A percentile compares a stretch with the other conserved stretches of the same genome.
Evolutionary conservation across 1,284 basidiomycete genomes (phyloP).

Genomic region (Ustilago nuda): DNA sequence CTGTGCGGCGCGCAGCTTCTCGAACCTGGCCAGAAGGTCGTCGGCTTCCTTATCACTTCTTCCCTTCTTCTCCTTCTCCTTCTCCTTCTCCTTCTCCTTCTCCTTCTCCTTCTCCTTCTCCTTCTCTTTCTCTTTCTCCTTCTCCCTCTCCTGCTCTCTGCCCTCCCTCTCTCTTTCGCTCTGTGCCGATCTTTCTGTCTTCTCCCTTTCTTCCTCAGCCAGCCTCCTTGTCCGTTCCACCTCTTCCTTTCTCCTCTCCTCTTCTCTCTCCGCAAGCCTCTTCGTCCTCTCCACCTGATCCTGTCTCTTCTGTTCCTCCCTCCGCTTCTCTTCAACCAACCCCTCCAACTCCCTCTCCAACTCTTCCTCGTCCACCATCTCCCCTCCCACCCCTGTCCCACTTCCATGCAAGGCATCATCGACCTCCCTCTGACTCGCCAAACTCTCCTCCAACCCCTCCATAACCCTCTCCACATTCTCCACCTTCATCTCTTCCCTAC

Average conservation of each 20-base stretch:
- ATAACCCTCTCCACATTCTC: constrained; percentile 85
- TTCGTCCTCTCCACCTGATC: constrained; percentile 23
- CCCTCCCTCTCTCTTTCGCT: background rate
- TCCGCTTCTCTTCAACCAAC: constrained; percentile 12
- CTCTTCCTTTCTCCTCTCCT: constrained; percentile 1
- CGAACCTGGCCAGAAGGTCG: constrained; percentile 16
- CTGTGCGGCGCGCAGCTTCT: constrained; percentile 11
- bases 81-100: background rate
- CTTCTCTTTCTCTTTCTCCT: background rate
- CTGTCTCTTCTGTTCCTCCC: constrained; percentile 8
- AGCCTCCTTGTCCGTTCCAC: background rate
- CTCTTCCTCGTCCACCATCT: constrained; percentile 60
- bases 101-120: too few species aligned
- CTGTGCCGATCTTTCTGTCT: background rate
- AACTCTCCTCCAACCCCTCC: constrained; percentile 84
- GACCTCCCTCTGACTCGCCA: constrained; percentile 83
- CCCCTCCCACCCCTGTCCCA: constrained; percentile 47
- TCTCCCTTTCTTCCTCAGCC: background rate
- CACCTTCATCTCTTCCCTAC: constrained; percentile 81
- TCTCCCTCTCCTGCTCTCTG: constrained; percentile 3
- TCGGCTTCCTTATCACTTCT: background rate
- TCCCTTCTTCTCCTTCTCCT: background rate
- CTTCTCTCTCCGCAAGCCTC: constrained; percentile 18
- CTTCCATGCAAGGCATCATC: constrained; percentile 78
- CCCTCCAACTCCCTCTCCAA: constrained; percentile 11